Base-by-base conservation (phyloP, 345 rosid genomes). In the Linum usitatissimum region DNA sequence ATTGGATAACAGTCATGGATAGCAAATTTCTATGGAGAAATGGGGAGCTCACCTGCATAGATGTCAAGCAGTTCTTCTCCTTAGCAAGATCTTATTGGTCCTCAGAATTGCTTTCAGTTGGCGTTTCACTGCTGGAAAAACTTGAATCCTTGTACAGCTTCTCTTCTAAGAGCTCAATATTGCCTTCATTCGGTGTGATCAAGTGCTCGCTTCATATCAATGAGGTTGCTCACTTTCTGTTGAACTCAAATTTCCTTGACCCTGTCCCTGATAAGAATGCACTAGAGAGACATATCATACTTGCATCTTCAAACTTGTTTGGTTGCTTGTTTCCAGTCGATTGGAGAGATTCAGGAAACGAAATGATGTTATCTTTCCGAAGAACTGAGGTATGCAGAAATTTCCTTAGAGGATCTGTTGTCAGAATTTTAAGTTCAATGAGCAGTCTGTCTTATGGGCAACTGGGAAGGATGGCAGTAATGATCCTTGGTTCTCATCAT, bases 401-500 rank as follows among this genome's bases (percentile, higher is more conserved):
- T 40, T 20, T 75, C 19, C 64, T 75, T 28, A 67, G 61, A 54
- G 79, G 73, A 30, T 34, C 63, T 60, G 66, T 57, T 15, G 42
- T 56, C 18, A 54, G 68, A 31, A n/a, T 12, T 54, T 60, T 18
- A 30, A 42, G 60, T 60, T 55, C 21, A 18, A 59, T 39, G 14
- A 23, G 42, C 6, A 31, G n/a, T 0, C 49, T 77, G 30, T 72
- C 84, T 4, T 71, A 76, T 71, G 75, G 80, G 45, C 66, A 71
- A 45, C 63, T 70, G 55, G 88, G 88, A 45, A 63, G 54, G 40
- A 28, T 79, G 53, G 72, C 66, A 10, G 28, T 68, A 61, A 56
- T 70, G 8, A 67, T 81, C 75, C 79, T 83, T 61, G 83, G 88
- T 21, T 77, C 83, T 34, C 34, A 17, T 0, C 68, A 54, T 65